Percentiles rank a stretch among this genome's conserved stretches.
These are phyloP conservation scores for Exidia glandulosa DNA, from an alignment of 768 basidiomycete genomes.

Conservation along the genomic window DNA sequence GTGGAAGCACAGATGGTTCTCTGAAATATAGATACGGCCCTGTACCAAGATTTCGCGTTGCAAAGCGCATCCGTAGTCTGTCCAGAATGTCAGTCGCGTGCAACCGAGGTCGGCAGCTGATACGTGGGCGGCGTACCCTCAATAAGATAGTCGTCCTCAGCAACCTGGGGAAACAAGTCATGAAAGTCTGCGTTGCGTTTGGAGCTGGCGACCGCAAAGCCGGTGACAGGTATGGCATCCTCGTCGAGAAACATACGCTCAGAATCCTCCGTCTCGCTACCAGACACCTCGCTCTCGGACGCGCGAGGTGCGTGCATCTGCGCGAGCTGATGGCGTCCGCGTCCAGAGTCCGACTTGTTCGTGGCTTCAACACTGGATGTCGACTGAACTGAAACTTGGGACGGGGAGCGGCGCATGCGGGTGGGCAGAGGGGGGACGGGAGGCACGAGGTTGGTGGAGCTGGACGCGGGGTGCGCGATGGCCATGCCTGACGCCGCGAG, in stretches of 20 bases:
- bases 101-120: constrained; percentile 1
- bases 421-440: constrained; percentile 18
- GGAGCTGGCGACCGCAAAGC: constrained; percentile 93
- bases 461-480: constrained; percentile 31
- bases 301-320: constrained; percentile 2
- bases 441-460: constrained; percentile 23
- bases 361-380: constrained; percentile 2
- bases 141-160: constrained; percentile 94
- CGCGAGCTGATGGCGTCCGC: constrained; percentile 10
- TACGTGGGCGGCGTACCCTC: constrained; percentile 73
- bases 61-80: constrained; percentile 95
- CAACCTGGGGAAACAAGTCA: constrained; percentile 76
- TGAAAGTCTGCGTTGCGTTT: constrained; percentile 95
- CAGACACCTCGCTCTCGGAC: constrained; percentile 19
- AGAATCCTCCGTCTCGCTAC: constrained; percentile 9
- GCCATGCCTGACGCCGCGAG: constrained; percentile 56
- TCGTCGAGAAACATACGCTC: constrained; percentile 38
- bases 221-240: constrained; percentile 83
- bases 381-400: not conserved
- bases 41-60: constrained; percentile 95
- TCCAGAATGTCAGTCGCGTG: constrained; percentile 1
- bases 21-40: constrained; percentile 91
- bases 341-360: constrained; percentile 7
- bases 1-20: constrained; percentile 99
- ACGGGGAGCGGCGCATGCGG: constrained; percentile 3